phyloP scores from a whole-genome alignment of 176 grass and related monocot genomes.

The Poa pratensis region DNA sequence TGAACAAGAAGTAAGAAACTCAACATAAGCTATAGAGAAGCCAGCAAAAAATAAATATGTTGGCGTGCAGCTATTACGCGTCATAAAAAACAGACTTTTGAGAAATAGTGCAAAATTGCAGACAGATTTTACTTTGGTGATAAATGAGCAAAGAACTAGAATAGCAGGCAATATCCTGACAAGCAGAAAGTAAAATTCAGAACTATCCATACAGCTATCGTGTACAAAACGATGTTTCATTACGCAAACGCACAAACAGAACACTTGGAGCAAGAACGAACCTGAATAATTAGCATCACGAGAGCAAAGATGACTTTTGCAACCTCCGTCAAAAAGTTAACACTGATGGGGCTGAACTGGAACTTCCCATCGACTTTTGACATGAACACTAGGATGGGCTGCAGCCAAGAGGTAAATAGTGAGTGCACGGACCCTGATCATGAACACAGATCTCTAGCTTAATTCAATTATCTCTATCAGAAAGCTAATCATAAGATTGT shows the following conservation, averaged over 20 bases:
- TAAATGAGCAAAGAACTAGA: constrained; percentile 6
- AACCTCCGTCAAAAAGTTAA: constrained; percentile 94
- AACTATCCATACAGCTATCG: constrained; percentile 14
- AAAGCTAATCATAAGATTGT: constrained; percentile 3
- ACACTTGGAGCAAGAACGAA: constrained; percentile 43
- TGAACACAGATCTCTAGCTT: constrained; percentile 22
- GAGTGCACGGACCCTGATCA: neutral
- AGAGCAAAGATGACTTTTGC: constrained; percentile 92
- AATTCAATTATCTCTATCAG: neutral
- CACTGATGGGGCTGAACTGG: constrained; percentile 91
- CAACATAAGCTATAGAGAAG: constrained; percentile 29
- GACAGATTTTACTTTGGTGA: neutral
- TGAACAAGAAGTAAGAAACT: neutral
- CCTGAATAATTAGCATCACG: constrained; percentile 89
- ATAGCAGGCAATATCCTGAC: neutral
- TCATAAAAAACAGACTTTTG: neutral
- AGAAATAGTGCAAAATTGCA: neutral
- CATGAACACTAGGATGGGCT: constrained; percentile 99
- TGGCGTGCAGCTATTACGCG: neutral
- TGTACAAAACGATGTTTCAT: neutral
- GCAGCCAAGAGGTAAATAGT: constrained; percentile 35
- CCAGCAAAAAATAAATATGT: neutral
- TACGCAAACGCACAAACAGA: neutral
- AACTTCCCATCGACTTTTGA: constrained; percentile 97
- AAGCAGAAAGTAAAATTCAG: constrained; percentile 5